Conservation (phyloP, 305 asterid species). For the Solanum hybrid region DNA sequence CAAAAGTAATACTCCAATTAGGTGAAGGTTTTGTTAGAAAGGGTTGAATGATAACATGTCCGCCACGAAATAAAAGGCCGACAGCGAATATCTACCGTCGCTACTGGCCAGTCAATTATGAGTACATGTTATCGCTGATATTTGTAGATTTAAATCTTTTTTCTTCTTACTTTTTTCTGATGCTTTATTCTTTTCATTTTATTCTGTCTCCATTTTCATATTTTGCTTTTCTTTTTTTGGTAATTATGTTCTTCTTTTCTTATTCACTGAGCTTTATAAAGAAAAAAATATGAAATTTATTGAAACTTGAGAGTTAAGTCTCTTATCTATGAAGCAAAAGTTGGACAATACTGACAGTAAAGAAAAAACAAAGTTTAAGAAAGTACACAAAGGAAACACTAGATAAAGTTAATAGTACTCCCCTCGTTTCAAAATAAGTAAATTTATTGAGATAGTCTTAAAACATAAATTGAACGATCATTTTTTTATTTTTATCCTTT, state of each 20-base stretch:
- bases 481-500: no score
- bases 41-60: conserved; percentile 10
- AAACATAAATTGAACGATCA: neutral
- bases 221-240: neutral
- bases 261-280: neutral
- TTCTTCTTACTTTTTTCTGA: neutral
- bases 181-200: neutral
- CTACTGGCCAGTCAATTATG: neutral
- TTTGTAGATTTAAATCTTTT: neutral
- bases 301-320: neutral
- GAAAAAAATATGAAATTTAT: neutral
- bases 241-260: neutral
- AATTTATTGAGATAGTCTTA: neutral
- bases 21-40: neutral
- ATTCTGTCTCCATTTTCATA: neutral
- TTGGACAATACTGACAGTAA: neutral
- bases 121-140: conserved; percentile 10
- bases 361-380: neutral
- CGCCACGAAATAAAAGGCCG: neutral
- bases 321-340: neutral
- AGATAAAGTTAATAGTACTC: neutral
- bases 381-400: neutral
- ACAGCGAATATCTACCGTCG: neutral
- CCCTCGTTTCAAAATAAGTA: no score
- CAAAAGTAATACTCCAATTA: neutral